Evolutionary conservation across 2,329 filamentous ascomycete genomes (phyloP), one percentile per base, ranked within the genome.

Genomic region (Helminthosporium solani): DNA sequence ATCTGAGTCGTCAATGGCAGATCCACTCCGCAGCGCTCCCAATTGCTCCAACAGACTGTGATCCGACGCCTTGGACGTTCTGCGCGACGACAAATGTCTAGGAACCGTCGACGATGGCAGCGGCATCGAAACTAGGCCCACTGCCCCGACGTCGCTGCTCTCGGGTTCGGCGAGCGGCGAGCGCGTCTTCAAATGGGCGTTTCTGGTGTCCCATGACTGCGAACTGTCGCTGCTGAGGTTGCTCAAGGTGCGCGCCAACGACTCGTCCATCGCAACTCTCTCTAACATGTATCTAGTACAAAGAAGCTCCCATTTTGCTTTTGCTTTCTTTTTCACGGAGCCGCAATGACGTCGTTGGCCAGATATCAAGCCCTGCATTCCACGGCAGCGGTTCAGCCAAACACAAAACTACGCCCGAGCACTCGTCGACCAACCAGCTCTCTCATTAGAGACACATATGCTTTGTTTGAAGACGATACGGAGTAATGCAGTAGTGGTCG

Each of bases 121-220:
- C 31, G 84, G 82, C 79, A 87, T 85, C 54, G 81, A 85, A 50
- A 85, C 75, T 31, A 31, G 14, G 66, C 77, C 85, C 46, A 83
- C 76, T 61, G 78, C 77, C 47, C 83, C 81, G 52, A 79, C 76
- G 65, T 80, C 76, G 52, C 75, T 74, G 45, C 78, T 76, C 49
- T 78, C 80, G 23, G 78, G 80, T 53, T 80, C 80, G 27, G 83
- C 76, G 59, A 86, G 82, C 46, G 78, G 78, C 64, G 81, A 76
- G 44, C 78, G 75, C 54, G 77, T 75, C 67, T 86, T 86, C 50
- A 78, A 78, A 55, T 68, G 70, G 15, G 60, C 55, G 7, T 64
- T 44, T 23, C 63, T 59, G 27, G 65, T 58, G 47, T 60, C 56
- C 53, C 59, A 60, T 39, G 70, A 68, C 58, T 63, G 66, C 42